These are phyloP conservation scores for Plasmodium adleri DNA, from an alignment of 169 alveolate genomes.

Conservation along the genomic window DNA sequence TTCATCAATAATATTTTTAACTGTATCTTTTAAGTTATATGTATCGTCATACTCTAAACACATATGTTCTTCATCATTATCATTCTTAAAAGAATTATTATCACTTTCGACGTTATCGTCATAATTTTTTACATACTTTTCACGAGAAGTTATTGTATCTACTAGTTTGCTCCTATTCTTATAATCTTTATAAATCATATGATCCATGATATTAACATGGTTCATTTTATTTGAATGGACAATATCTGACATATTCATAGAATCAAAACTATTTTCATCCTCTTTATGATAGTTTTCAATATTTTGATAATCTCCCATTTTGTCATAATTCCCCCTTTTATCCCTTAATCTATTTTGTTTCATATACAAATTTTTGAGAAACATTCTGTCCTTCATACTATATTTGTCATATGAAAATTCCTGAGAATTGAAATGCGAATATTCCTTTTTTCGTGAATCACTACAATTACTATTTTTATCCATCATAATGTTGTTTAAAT, in stretches of 20 bases:
- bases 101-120: too few relatives aligned
- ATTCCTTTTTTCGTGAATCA: conserved; percentile 5
- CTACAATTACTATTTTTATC: conserved; percentile 7
- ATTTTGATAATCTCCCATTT: not conserved
- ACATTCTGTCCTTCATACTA: conserved; percentile 17
- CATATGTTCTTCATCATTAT: too few relatives aligned
- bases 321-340: not conserved
- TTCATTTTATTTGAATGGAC: too few relatives aligned
- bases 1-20: not conserved
- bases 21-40: too few relatives aligned
- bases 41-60: too few relatives aligned
- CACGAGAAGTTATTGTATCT: too few relatives aligned
- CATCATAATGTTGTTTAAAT: conserved; percentile 4
- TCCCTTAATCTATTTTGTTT: conserved; percentile 3
- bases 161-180: too few relatives aligned
- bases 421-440: conserved; percentile 13
- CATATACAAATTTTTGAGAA: conserved; percentile 32
- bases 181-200: too few relatives aligned
- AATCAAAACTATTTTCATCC: not conserved
- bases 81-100: too few relatives aligned
- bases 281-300: not conserved
- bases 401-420: conserved; percentile 14
- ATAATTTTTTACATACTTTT: too few relatives aligned
- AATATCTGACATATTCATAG: too few relatives aligned
- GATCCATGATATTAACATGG: too few relatives aligned